Evolutionary conservation across 192 early-diverging fungal genomes (phyloP), one percentile per base, ranked within the genome.

Genomic region (Dissophora globulifera): DNA sequence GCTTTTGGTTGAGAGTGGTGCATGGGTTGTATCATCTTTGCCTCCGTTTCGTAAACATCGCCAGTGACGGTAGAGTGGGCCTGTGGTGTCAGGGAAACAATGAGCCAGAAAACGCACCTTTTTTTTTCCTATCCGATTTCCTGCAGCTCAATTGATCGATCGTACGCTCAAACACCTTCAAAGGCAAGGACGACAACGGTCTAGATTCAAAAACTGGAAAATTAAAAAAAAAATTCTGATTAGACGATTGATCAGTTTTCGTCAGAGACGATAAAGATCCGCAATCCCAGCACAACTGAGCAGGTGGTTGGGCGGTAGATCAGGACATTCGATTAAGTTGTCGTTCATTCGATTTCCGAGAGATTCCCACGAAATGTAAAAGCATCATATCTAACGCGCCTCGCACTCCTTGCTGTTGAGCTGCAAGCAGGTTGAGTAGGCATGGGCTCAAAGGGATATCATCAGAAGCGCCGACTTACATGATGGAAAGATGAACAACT

Each of bases 1-100:
- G 71, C 71, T 75, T 75, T 75, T 75, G 71, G 71, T 75, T 75
- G 71, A 75, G 71, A 75, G 71, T 75, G 71, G 71, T 75, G 71
- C 71, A 75, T 75, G 71, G 71, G 71, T 75, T 75, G 71, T 75
- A 75, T 57, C 53, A 75, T 75, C 71, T 66, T 66, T 60, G 71
- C 56, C 71, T 49, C 17, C 12, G 55, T 33, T 40, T 15, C 17
- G 11, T 26, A 19, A 64, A n/a, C n/a, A n/a, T n/a, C n/a, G n/a
- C n/a, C n/a, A n/a, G n/a, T n/a, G n/a, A n/a, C n/a, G n/a, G n/a
- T n/a, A n/a, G n/a, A n/a, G n/a, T n/a, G n/a, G n/a, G n/a, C n/a
- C n/a, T n/a, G n/a, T n/a, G n/a, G n/a, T n/a, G n/a, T n/a, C n/a
- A n/a, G n/a, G n/a, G n/a, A n/a, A n/a, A n/a, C n/a, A n/a, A n/a